Evolutionary conservation across 192 early-diverging fungal genomes (phyloP).

Genomic region (Backusella parvicylindrica): DNA sequence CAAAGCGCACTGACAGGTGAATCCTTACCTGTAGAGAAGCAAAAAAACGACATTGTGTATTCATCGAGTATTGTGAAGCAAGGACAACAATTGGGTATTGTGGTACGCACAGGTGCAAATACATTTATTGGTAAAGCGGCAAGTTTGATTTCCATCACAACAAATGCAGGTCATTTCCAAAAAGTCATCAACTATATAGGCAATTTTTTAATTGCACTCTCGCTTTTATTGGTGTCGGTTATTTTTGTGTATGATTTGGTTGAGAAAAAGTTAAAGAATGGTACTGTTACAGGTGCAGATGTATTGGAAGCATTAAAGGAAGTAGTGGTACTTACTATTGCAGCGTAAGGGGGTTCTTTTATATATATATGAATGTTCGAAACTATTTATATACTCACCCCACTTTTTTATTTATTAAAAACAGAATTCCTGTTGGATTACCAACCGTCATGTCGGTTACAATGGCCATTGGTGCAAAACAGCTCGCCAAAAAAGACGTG

Average conservation of each 20-base stretch:
- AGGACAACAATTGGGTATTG: slow-evolving; percentile 67
- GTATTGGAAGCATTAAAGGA: slow-evolving; percentile 48
- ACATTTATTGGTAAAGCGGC: slow-evolving; percentile 77
- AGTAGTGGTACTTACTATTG: slow-evolving; percentile 70
- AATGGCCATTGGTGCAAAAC: slow-evolving; percentile 76
- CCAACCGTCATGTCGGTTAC: slow-evolving; percentile 82
- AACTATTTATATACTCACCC: background rate
- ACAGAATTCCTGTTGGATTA: slow-evolving; percentile 70
- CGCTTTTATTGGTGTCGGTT: slow-evolving; percentile 45
- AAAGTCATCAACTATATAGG: slow-evolving; percentile 74
- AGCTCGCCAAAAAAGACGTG: slow-evolving; percentile 69
- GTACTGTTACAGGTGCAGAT: slow-evolving; percentile 55
- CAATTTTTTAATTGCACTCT: slow-evolving; percentile 69
- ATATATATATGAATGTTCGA: background rate
- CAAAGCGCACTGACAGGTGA: slow-evolving; percentile 75
- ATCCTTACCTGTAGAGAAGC: slow-evolving; percentile 60
- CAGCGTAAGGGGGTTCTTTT: slow-evolving; percentile 43
- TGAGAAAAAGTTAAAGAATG: slow-evolving; percentile 21
- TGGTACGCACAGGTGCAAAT: slow-evolving; percentile 70
- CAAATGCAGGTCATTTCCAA: slow-evolving; percentile 73
- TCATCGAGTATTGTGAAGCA: slow-evolving; percentile 75
- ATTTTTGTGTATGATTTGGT: slow-evolving; percentile 48
- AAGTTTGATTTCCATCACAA: slow-evolving; percentile 62
- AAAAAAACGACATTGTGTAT: slow-evolving; percentile 57
- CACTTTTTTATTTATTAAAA: background rate